Conservation (phyloP, 768 basidiomycete genomes). For the Mycena amicta region DNA sequence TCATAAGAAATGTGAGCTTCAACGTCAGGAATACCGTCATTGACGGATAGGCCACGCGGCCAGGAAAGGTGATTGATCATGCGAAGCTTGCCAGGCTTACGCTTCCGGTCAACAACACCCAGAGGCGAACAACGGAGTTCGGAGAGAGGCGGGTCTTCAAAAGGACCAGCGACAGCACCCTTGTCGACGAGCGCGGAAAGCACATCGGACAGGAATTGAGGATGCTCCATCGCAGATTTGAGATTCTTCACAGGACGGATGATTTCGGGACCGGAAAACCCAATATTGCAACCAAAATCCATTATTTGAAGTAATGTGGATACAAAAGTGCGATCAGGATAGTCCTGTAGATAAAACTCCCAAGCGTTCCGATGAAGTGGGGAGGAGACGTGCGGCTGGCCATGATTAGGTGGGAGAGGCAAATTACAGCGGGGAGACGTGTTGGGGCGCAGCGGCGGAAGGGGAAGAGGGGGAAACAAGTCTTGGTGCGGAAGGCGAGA, state of each 20-base stretch:
- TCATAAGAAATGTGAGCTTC: conserved; percentile 35
- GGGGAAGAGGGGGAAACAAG: conserved; percentile 16
- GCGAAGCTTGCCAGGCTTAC: conserved; percentile 24
- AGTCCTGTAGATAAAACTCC: conserved; percentile 27
- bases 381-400: conserved; percentile 13
- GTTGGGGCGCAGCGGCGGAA: conserved; percentile 26
- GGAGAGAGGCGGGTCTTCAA: conserved; percentile 17
- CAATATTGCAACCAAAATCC: conserved; percentile 28
- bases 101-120: conserved; percentile 26
- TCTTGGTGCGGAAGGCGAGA: conserved; percentile 9
- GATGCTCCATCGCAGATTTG: conserved; percentile 26
- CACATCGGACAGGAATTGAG: conserved; percentile 4
- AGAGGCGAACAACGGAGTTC: conserved; percentile 29
- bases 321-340: conserved; percentile 32
- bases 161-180: conserved; percentile 27
- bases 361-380: conserved; percentile 22
- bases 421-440: conserved; percentile 28
- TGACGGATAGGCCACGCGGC: conserved; percentile 30
- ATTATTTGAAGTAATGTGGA: conserved; percentile 29
- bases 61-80: conserved; percentile 35
- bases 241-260: conserved; percentile 26
- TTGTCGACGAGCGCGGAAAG: conserved; percentile 11
- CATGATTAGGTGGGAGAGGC: background rate
- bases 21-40: conserved; percentile 33
- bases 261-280: conserved; percentile 23